Evolutionary conservation across 2,329 filamentous ascomycete genomes (phyloP).

Genomic region (Thelonectria blattea): DNA sequence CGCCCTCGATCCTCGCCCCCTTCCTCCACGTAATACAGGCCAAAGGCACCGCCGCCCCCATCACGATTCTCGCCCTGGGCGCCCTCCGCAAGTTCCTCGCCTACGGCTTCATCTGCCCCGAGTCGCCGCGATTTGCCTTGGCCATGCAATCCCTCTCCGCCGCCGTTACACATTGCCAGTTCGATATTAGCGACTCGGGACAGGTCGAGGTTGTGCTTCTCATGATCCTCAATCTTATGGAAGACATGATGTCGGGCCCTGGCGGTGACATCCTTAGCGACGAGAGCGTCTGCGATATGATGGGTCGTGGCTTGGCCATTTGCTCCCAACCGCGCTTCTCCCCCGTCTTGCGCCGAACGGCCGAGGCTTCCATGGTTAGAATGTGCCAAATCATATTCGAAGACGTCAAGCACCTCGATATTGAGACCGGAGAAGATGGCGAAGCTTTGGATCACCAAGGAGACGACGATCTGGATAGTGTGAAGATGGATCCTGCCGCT

Average conservation of each 20-base stretch:
- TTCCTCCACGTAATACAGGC: constrained; percentile 97
- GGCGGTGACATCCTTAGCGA: constrained; percentile 94
- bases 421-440: constrained; percentile 72
- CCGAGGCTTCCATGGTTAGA: constrained; percentile 95
- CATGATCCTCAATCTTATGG: constrained; percentile 96
- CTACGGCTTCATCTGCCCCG: constrained; percentile 85
- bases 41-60: constrained; percentile 93
- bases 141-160: constrained; percentile 95
- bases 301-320: constrained; percentile 96
- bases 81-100: constrained; percentile 96
- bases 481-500: constrained; percentile 73
- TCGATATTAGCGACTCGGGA: constrained; percentile 93
- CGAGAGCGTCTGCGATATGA: constrained; percentile 99
- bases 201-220: constrained; percentile 95
- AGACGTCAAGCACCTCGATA: constrained; percentile 81
- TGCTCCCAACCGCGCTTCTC: constrained; percentile 94
- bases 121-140: constrained; percentile 84
- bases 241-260: constrained; percentile 94
- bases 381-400: constrained; percentile 99
- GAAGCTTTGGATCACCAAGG: constrained; percentile 70
- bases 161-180: constrained; percentile 96
- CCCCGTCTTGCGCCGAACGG: constrained; percentile 86
- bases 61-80: constrained; percentile 91
- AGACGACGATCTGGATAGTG: constrained; percentile 71
- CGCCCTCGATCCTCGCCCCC: constrained; percentile 85